phyloP scores from a whole-genome alignment of 306 rosid genomes.

The Quercus suber region DNA sequence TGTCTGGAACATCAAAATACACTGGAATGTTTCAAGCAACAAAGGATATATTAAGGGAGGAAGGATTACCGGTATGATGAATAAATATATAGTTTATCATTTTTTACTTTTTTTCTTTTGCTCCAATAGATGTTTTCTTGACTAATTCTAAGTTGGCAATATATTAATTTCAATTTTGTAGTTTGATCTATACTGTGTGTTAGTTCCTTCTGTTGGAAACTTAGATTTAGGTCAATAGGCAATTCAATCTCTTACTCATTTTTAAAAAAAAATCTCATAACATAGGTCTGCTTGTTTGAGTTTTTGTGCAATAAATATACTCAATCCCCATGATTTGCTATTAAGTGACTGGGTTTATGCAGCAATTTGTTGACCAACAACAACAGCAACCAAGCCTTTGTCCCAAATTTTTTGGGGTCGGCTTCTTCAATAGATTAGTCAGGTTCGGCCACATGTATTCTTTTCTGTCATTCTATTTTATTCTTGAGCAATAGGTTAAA shows the following conservation, averaged over 20 bases:
- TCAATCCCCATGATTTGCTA: neutral
- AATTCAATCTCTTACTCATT: neutral
- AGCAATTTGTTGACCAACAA: neutral
- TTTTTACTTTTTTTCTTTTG: neutral
- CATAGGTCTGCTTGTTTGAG: neutral
- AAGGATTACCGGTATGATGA: conserved; percentile 66
- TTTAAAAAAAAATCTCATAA: neutral
- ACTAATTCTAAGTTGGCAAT: neutral
- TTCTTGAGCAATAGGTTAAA: neutral
- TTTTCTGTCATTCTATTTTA: no score
- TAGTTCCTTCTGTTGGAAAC: neutral
- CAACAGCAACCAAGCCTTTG: no score
- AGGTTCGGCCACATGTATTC: no score
- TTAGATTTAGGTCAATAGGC: neutral
- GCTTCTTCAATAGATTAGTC: no score
- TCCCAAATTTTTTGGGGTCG: no score
- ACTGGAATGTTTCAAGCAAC: conserved; percentile 91
- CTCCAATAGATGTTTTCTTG: neutral
- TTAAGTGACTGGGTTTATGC: neutral
- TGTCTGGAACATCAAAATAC: conserved; percentile 65
- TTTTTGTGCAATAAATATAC: neutral
- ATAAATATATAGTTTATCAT: conserved; percentile 11
- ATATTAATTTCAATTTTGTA: neutral
- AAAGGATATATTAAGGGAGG: conserved; percentile 88
- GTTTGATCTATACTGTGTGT: neutral